Conservation (phyloP, 2,329 filamentous ascomycete species). For the Arachnomyces sp. region DNA sequence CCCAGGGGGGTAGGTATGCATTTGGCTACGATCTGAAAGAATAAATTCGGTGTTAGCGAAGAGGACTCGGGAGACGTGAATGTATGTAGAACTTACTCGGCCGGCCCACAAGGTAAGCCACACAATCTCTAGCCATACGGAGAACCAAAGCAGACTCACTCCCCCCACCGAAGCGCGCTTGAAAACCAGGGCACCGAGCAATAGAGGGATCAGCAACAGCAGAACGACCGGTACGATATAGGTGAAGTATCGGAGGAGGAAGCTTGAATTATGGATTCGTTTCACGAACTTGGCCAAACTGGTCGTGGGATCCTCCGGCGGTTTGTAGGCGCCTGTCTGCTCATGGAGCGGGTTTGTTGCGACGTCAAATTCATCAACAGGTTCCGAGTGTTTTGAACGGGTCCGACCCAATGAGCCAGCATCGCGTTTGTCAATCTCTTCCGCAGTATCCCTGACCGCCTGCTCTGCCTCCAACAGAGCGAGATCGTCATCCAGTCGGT, state of each 20-base stretch:
- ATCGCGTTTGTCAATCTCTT: constrained; percentile 24
- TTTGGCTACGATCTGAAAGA: constrained; percentile 52
- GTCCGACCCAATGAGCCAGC: constrained; percentile 44
- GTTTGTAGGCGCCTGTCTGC: constrained; percentile 57
- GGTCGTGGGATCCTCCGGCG: constrained; percentile 55
- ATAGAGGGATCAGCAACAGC: constrained; percentile 59
- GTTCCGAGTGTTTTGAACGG: constrained; percentile 48
- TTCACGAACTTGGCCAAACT: constrained; percentile 59
- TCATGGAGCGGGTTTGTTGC: constrained; percentile 64
- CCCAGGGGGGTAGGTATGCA: constrained; percentile 56
- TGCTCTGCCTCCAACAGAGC: constrained; percentile 59
- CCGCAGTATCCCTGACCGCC: constrained; percentile 29
- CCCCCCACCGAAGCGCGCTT: constrained; percentile 60
- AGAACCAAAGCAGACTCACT: constrained; percentile 80
- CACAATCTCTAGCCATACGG: constrained; percentile 87
- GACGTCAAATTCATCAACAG: constrained; percentile 59
- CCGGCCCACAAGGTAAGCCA: constrained; percentile 87
- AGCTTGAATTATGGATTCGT: constrained; percentile 57
- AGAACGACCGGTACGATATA: constrained; percentile 61
- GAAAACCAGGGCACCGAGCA: constrained; percentile 56
- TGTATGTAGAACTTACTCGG: constrained; percentile 32
- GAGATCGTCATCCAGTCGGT: constrained; percentile 59
- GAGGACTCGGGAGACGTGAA: neutral
- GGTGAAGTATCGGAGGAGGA: constrained; percentile 60
- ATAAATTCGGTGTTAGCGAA: constrained; percentile 8